Evolutionary conservation across 805 yeast species (phyloP).

Genomic region (Suhomyces sp.): DNA sequence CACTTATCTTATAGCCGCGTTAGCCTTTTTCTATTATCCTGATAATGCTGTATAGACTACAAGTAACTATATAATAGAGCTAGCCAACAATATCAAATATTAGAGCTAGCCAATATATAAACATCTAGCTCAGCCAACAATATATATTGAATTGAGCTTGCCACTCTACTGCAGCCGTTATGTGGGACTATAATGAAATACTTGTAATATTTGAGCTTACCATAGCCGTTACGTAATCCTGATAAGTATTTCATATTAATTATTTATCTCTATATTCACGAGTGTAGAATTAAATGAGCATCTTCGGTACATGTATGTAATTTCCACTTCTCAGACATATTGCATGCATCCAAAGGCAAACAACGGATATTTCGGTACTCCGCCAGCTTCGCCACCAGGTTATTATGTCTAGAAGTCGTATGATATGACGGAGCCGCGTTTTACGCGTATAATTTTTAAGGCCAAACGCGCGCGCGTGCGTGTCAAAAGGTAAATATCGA

Average conservation of each 20-base stretch:
- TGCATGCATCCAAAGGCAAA: neutral
- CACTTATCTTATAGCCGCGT: constrained; percentile 80
- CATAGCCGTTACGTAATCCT: too few species aligned
- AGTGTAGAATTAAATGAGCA: too few species aligned
- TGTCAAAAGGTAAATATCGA: neutral
- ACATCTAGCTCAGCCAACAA: too few species aligned
- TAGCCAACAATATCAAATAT: too few species aligned
- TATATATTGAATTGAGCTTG: too few species aligned
- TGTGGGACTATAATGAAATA: too few species aligned
- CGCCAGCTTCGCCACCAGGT: neutral
- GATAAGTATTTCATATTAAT: too few species aligned
- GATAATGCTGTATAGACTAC: constrained; percentile 27
- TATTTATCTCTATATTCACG: too few species aligned
- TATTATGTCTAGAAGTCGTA: neutral
- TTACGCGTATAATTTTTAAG: neutral
- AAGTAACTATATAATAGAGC: too few species aligned
- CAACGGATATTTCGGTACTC: neutral
- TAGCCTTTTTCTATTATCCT: constrained; percentile 89
- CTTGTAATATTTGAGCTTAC: too few species aligned
- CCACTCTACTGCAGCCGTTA: too few species aligned
- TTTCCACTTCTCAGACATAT: neutral
- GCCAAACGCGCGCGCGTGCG: neutral
- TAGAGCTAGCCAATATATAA: too few species aligned
- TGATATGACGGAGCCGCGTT: neutral
- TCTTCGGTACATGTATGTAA: neutral